phyloP scores from a whole-genome alignment of 108 stramenopile species.

The Aurantiochytrium sp. region DNA sequence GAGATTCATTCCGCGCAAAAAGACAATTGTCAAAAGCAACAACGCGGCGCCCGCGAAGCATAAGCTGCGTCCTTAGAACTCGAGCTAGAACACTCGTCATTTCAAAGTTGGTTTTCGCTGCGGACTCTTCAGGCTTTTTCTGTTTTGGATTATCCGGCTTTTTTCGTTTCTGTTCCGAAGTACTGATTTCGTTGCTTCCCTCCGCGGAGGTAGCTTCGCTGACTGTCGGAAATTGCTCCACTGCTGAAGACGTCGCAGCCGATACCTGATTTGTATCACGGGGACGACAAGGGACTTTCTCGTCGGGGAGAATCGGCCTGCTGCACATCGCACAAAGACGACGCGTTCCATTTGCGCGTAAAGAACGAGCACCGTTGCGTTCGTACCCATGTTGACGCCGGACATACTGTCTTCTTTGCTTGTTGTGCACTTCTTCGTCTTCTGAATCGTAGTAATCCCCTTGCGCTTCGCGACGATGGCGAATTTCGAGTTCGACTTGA shows the following conservation, averaged over 20 bases:
- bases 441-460: constrained; percentile 12
- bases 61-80: not conserved
- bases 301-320: not conserved
- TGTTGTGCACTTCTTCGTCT: not conserved
- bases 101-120: not conserved
- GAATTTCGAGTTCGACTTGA: not conserved
- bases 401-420: not conserved
- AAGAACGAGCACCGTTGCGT: not conserved
- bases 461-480: not conserved
- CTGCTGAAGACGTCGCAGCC: no score
- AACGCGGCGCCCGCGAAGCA: not conserved
- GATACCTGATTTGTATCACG: no score
- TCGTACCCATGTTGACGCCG: not conserved
- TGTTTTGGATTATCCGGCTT: not conserved
- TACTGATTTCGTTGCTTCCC: not conserved
- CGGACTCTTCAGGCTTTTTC: not conserved
- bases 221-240: no score
- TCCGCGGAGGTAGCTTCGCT: no score
- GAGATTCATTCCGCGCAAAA: not conserved
- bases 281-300: not conserved
- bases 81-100: not conserved
- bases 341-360: not conserved
- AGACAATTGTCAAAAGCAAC: not conserved
- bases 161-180: not conserved
- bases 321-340: not conserved